phyloP scores from a whole-genome alignment of 2,329 filamentous ascomycete species.

The Atkinsonella hypoxylon region DNA sequence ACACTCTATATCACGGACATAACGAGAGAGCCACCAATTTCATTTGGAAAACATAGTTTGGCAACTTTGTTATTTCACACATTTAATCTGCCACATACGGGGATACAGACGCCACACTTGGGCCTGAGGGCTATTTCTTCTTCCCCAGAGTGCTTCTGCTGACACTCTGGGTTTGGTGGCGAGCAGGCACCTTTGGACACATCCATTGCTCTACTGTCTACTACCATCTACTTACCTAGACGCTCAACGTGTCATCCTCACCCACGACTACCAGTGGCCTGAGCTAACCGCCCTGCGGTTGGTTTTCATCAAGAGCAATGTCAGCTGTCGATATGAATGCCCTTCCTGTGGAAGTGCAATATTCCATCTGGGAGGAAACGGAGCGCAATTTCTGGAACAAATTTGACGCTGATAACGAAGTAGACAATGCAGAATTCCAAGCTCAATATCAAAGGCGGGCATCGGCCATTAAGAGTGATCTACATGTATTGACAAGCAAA shows the following conservation, averaged over 20 bases:
- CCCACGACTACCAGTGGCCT: too few relatives aligned
- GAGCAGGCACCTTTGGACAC: neutral
- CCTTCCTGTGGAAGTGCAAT: conserved; percentile 20
- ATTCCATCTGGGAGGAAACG: conserved; percentile 23
- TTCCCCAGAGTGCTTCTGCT: too few relatives aligned
- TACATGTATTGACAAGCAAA: conserved; percentile 17
- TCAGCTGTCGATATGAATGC: conserved; percentile 16
- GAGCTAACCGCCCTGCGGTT: neutral
- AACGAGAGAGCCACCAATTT: neutral
- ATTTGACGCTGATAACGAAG: conserved; percentile 16
- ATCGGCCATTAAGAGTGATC: conserved; percentile 17
- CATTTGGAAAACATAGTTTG: too few relatives aligned
- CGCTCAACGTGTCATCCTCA: neutral
- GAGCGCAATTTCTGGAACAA: conserved; percentile 23
- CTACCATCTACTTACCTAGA: neutral
- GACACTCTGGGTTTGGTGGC: neutral
- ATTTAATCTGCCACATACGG: too few relatives aligned
- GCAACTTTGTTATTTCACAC: too few relatives aligned
- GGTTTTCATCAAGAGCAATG: conserved; percentile 4
- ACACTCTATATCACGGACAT: neutral
- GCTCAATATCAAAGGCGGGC: conserved; percentile 15
- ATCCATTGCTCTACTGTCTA: neutral
- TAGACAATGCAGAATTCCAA: conserved; percentile 13
- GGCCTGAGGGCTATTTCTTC: neutral
- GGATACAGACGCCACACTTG: too few relatives aligned